Evolutionary conservation across 768 basidiomycete genomes (phyloP).

Genomic region (Trametes cubensis): DNA sequence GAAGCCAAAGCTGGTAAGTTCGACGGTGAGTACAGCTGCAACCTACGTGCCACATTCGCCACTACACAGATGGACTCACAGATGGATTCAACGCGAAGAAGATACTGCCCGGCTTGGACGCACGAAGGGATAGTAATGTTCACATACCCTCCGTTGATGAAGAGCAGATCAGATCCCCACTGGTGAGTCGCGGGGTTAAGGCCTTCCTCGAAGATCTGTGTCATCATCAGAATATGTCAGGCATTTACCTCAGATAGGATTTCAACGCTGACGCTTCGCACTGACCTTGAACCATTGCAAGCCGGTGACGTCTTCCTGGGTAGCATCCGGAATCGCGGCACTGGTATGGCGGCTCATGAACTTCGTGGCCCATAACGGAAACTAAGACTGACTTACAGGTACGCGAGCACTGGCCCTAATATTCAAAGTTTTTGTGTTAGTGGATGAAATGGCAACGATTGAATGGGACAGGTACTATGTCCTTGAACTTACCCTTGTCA

Average conservation of each 20-base stretch:
- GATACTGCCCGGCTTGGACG: constrained; percentile 49
- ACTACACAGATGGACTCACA: constrained; percentile 34
- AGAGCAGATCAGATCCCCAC: constrained; percentile 52
- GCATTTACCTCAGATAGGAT: neutral
- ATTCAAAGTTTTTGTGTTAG: neutral
- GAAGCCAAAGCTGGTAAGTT: constrained; percentile 44
- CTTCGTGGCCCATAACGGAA: neutral
- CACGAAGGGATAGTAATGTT: constrained; percentile 51
- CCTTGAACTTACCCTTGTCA: constrained; percentile 48
- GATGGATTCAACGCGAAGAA: constrained; percentile 53
- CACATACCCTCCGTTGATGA: constrained; percentile 51
- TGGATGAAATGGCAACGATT: no score
- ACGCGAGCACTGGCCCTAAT: constrained; percentile 14
- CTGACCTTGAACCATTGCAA: constrained; percentile 50
- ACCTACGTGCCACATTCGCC: neutral
- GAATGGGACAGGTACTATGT: no score
- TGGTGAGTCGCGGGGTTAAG: constrained; percentile 33
- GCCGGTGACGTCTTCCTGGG: constrained; percentile 48
- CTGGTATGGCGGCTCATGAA: constrained; percentile 30
- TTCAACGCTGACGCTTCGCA: neutral
- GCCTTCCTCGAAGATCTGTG: constrained; percentile 50
- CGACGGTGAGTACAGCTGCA: no score
- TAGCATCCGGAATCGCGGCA: constrained; percentile 47
- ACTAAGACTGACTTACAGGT: constrained; percentile 1
- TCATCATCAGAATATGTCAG: neutral